Evolutionary conservation across 345 rosid species (phyloP), one percentile per base, ranked within the genome.

Genomic region (Populus nigra): DNA sequence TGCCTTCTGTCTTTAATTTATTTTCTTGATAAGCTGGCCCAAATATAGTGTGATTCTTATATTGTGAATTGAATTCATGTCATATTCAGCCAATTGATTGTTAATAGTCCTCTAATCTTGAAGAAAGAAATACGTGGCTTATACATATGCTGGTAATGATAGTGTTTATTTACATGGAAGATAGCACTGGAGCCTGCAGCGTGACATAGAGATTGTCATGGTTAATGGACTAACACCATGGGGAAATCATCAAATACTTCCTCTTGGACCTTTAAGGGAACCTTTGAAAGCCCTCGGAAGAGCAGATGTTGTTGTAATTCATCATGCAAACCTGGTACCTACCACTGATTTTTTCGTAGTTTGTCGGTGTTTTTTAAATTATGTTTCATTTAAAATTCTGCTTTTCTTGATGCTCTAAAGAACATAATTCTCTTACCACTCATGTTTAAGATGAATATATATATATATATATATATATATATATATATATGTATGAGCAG

Each of bases 191-290:
- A 88, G 90, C 84, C 76, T 94, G 83, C 80, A 61, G 55, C 92
- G 98, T 77, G 93, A 94, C 71, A 80, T 94, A 35, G 96, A 92
- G 87, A 86, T 94, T 83, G 89, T 92, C 65, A 94, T 94, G 98
- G 81, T 94, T 77, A 94, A 94, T 49, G 94, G 91, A 69, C 67
- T 94, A 74, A 77, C 74, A 79, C 96, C 91, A 0, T 94, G 96
- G 96, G 98, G 98, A 83, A 94, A 92, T 74, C 36, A 78, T 75
- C 80, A 77, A 27, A 81, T 91, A 72, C 74, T 90, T 72, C 98
- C 98, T 7, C 88, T 87, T 77, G 97, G 98, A 72, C 98, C 98
- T 35, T 84, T 94, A 65, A 86, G 97, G 77, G 97, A 94, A 84
- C 90, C 98, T 81, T 76, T 92, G 81, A 76, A 36, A 39, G 94